These are phyloP conservation scores for Hemileccinum rubropunctum DNA, from an alignment of 768 basidiomycete genomes.

Conservation along the genomic window DNA sequence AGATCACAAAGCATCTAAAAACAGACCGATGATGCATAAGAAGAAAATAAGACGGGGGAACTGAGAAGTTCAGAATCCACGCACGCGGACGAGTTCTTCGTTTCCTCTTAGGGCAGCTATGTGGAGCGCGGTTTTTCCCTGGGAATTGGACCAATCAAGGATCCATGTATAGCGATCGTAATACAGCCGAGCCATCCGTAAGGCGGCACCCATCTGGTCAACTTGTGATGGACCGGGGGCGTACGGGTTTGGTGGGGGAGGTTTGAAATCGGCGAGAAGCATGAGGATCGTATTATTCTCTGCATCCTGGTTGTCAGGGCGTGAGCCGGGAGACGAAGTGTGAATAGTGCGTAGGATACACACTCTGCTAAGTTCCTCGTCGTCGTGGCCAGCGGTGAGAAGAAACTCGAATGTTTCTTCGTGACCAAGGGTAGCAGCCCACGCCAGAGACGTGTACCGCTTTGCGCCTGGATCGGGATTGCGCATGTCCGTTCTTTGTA, in stretches of 20 bases:
- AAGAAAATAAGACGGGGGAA: slow-evolving; percentile 13
- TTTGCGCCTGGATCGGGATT: slow-evolving; percentile 79
- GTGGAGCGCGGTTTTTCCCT: slow-evolving; percentile 89
- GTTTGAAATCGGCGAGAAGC: slow-evolving; percentile 82
- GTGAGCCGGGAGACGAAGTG: slow-evolving; percentile 16
- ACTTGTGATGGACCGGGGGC: slow-evolving; percentile 45
- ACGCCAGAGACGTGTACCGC: slow-evolving; percentile 85
- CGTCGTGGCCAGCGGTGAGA: slow-evolving; percentile 83
- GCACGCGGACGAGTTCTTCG: slow-evolving; percentile 81
- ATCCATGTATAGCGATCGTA: slow-evolving; percentile 84
- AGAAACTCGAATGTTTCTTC: slow-evolving; percentile 95
- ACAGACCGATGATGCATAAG: slow-evolving; percentile 6
- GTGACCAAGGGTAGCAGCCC: slow-evolving; percentile 85
- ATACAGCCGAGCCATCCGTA: slow-evolving; percentile 87
- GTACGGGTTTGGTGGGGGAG: slow-evolving; percentile 46
- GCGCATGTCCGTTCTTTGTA: slow-evolving; percentile 83
- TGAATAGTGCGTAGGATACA: slow-evolving; percentile 27
- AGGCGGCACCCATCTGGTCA: slow-evolving; percentile 66
- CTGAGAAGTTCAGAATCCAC: slow-evolving; percentile 28
- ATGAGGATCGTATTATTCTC: slow-evolving; percentile 94
- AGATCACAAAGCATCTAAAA: slow-evolving; percentile 85
- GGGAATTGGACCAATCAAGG: slow-evolving; percentile 88
- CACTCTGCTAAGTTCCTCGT: slow-evolving; percentile 88
- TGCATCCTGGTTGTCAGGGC: slow-evolving; percentile 57
- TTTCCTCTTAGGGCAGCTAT: slow-evolving; percentile 87